Evolutionary conservation across 2,329 filamentous ascomycete genomes (phyloP), one percentile per base, ranked within the genome.

Genomic region (Pseudocercospora fijiensis): DNA sequence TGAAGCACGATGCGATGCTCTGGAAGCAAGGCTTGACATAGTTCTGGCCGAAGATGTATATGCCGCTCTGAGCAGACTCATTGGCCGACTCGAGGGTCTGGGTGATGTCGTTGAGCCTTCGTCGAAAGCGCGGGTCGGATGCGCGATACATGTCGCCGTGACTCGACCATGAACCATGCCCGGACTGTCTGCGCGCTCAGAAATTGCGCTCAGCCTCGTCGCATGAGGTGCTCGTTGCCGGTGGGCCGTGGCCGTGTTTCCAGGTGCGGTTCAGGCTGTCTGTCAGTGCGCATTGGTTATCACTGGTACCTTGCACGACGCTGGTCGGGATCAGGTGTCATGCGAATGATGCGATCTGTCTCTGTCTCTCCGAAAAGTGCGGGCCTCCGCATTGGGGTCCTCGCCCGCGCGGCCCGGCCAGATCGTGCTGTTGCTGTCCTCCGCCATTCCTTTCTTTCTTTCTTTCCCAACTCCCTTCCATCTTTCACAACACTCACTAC

Each of bases 71-170:
- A n/a, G 94, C 92, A 62, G 91, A 89, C 76, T 96, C 92, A 65
- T 96, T 96, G 53, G 91, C 92, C 30, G 90, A 86, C 78, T 97
- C 94, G 78, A 96, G 87, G 73, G 94, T 96, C 71, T 95, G 90
- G 6, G 91, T 89, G 76, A 97, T 89, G 75, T 95, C 91, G 76
- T 97, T 96, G 85, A 96, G 91, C 72, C 91, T 92, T 78, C 96
- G 92, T 70, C 93, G 91, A 77, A 96, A 87, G 73, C 93, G 90
- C 65, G 93, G 93, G 78, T 97, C 93, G 74, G 79, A 82, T 73
- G 84, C 82, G 70, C 84, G 82, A 78, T 86, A 87, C 84, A 86
- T 87, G 37, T 57, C 51, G 53, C 49, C 24, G 20, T 18, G 57
- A 45, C 20, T 45, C 22, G 20, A 27, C 51, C 51, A 49, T 49